A percentile compares a stretch with the other conserved stretches of the same genome.
phyloP scores from a whole-genome alignment of 768 basidiomycete species.

The Trametes cinnabarina region DNA sequence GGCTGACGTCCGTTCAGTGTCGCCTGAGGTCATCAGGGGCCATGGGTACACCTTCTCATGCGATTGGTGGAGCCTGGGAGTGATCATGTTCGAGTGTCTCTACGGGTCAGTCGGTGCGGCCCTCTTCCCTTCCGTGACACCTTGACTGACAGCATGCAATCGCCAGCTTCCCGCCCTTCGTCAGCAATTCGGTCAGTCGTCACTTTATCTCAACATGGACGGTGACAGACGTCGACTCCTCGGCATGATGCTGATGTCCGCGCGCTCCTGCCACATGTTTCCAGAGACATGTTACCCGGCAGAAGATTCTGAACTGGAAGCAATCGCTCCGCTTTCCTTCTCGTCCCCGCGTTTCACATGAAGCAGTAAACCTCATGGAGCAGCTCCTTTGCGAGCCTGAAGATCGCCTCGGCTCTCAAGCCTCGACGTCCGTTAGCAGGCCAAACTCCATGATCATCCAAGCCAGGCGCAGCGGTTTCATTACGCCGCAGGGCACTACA shows the following conservation, averaged over 20 bases:
- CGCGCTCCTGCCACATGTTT: not conserved
- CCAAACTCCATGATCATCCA: slow-evolving; percentile 77
- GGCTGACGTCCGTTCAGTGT: slow-evolving; percentile 52
- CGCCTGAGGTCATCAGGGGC: slow-evolving; percentile 85
- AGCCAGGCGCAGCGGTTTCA: slow-evolving; percentile 72
- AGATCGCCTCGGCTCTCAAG: slow-evolving; percentile 83
- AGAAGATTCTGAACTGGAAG: slow-evolving; percentile 97
- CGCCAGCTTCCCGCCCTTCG: slow-evolving; percentile 81
- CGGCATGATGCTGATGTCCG: not conserved
- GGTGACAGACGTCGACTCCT: not conserved
- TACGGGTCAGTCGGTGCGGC: slow-evolving; percentile 62
- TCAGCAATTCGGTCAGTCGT: slow-evolving; percentile 80
- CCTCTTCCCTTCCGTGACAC: slow-evolving; percentile 2
- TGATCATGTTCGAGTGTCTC: slow-evolving; percentile 95
- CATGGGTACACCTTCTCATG: slow-evolving; percentile 93
- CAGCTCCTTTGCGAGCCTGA: slow-evolving; percentile 93
- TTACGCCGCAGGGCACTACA: slow-evolving; percentile 44
- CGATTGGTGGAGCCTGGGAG: slow-evolving; percentile 98
- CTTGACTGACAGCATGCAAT: slow-evolving; percentile 9
- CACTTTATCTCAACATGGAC: not conserved
- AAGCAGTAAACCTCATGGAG: slow-evolving; percentile 85
- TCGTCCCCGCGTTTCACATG: slow-evolving; percentile 79
- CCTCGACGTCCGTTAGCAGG: slow-evolving; percentile 62
- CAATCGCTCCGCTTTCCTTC: slow-evolving; percentile 84
- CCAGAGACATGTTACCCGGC: slow-evolving; percentile 89